Percentiles rank a stretch among this genome's conserved stretches.
These are phyloP conservation scores for Zygosaccharomyces kombuchaensis DNA, from an alignment of 805 yeast species.

Conservation along the genomic window DNA sequence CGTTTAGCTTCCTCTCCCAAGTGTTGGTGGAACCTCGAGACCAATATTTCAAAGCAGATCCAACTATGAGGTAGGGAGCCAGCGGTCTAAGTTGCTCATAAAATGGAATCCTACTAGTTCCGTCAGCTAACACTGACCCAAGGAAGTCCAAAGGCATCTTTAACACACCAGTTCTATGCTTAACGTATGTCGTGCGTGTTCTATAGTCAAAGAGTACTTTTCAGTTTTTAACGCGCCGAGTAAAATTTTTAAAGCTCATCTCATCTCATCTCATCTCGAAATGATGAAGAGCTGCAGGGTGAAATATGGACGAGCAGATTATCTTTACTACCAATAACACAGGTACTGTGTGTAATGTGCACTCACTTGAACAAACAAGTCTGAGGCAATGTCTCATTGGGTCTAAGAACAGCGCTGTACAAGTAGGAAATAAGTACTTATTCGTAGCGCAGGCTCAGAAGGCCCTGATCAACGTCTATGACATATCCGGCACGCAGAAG, in stretches of 20 bases:
- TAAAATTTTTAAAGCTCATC: constrained; percentile 21
- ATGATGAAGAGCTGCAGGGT: neutral
- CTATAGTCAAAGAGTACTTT: neutral
- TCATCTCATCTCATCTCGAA: constrained; percentile 11
- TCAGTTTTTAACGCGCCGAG: neutral
- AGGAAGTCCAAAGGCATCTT: constrained; percentile 82
- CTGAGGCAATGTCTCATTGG: constrained; percentile 42
- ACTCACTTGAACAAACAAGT: constrained; percentile 30
- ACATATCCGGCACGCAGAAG: constrained; percentile 39
- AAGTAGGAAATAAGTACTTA: constrained; percentile 53
- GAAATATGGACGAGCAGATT: constrained; percentile 29
- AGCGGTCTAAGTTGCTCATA: constrained; percentile 55
- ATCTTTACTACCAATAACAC: constrained; percentile 30
- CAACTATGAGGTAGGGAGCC: constrained; percentile 50
- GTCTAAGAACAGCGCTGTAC: constrained; percentile 45
- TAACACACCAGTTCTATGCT: neutral
- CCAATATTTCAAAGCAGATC: constrained; percentile 59
- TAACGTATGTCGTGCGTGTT: neutral
- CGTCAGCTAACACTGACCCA: constrained; percentile 64
- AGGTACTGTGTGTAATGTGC: constrained; percentile 28
- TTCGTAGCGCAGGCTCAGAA: constrained; percentile 65
- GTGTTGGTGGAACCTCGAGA: constrained; percentile 77
- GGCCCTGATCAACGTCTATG: constrained; percentile 71
- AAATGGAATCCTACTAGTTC: constrained; percentile 72
- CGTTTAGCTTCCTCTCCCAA: constrained; percentile 92